Percentiles rank a stretch among this genome's conserved stretches.
These are phyloP conservation scores for Trypanosoma congolense DNA, from an alignment of 208 protist species.

Conservation along the genomic window DNA sequence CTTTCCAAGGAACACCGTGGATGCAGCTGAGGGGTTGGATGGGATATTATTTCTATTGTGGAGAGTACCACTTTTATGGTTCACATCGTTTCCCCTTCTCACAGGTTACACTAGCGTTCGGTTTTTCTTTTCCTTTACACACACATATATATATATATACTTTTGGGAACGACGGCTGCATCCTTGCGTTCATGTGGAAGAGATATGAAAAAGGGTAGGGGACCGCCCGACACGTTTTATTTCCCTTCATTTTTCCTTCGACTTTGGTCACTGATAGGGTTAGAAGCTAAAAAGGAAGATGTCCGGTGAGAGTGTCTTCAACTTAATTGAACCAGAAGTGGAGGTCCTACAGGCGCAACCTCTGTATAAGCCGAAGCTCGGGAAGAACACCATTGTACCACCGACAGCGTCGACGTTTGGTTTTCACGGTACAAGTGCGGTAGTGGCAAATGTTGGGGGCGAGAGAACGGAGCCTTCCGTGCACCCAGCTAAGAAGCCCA, in stretches of 20 bases:
- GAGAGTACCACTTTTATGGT: background rate
- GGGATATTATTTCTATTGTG: background rate
- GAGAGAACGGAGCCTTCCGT: slow-evolving; percentile 72
- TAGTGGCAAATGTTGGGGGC: slow-evolving; percentile 76
- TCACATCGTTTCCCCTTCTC: background rate
- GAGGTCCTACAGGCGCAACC: slow-evolving; percentile 7
- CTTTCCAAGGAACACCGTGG: too few relatives aligned
- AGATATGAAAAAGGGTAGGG: too few relatives aligned
- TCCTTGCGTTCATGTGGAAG: too few relatives aligned
- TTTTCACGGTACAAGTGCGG: slow-evolving; percentile 80
- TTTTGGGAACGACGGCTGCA: too few relatives aligned
- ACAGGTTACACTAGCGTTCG: background rate
- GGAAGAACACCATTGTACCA: slow-evolving; percentile 40
- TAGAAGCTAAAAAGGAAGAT: slow-evolving; percentile 26
- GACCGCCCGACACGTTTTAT: too few relatives aligned
- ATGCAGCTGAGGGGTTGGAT: too few relatives aligned
- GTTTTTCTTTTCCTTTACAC: background rate
- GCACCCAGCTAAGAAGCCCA: slow-evolving; percentile 76
- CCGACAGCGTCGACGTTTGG: slow-evolving; percentile 86
- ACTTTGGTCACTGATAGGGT: background rate
- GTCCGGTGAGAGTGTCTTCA: slow-evolving; percentile 86
- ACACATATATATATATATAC: too few relatives aligned
- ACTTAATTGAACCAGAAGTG: slow-evolving; percentile 48
- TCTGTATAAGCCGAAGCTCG: slow-evolving; percentile 26
- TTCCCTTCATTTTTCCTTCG: slow-evolving; percentile 7